Evolutionary conservation across 140 eudicot genomes (phyloP).

Genomic region (Erigeron philadelphicus): DNA sequence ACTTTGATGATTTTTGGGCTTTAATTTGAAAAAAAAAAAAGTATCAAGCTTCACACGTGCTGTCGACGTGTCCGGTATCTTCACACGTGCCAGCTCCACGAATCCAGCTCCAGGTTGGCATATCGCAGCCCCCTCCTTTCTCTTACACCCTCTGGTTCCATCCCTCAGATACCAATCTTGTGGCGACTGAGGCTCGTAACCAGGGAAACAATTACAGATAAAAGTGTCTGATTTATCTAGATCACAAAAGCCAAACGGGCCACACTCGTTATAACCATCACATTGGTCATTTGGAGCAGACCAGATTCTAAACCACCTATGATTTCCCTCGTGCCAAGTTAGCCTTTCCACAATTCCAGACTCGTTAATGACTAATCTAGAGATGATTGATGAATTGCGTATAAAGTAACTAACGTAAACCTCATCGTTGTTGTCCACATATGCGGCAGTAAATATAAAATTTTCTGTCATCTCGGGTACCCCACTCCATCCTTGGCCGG

Average conservation of each 20-base stretch:
- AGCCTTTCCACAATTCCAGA: constrained; percentile 33
- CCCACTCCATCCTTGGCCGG: constrained; percentile 46
- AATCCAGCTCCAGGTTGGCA: constrained; percentile 41
- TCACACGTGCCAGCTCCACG: constrained; percentile 30
- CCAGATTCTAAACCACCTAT: constrained; percentile 37
- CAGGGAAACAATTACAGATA: constrained; percentile 47
- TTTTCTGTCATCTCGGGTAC: constrained; percentile 40
- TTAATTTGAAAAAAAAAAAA: no score
- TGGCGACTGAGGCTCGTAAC: constrained; percentile 47
- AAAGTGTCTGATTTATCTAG: constrained; percentile 25
- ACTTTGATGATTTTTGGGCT: no score
- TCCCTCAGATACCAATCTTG: constrained; percentile 48
- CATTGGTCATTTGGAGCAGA: constrained; percentile 41
- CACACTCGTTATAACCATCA: constrained; percentile 40
- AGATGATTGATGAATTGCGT: constrained; percentile 27
- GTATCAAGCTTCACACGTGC: no score
- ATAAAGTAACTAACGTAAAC: constrained; percentile 20
- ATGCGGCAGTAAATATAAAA: constrained; percentile 27
- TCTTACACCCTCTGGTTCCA: constrained; percentile 40
- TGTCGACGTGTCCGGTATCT: constrained; percentile 43
- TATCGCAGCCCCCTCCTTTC: constrained; percentile 13
- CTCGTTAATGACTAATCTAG: constrained; percentile 32
- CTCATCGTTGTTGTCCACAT: constrained; percentile 36
- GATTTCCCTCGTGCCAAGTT: constrained; percentile 35
- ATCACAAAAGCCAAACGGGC: constrained; percentile 37